A percentile compares a stretch with the other conserved stretches of the same genome.
phyloP scores from a whole-genome alignment of 2,329 filamentous ascomycete genomes.

The Exophiala bonariae region DNA sequence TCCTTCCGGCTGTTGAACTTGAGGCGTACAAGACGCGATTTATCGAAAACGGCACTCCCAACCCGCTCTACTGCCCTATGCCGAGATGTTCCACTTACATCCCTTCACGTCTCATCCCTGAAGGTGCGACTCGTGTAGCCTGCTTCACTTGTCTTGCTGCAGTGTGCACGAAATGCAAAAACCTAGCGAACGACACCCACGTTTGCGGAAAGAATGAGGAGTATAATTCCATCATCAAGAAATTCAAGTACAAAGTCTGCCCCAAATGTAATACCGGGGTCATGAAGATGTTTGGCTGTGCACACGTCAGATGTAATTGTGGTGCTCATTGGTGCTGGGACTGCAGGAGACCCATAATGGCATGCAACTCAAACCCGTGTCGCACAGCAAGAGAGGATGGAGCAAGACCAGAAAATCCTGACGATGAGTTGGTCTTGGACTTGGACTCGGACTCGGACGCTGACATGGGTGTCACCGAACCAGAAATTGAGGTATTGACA shows the following conservation, averaged over 20 bases:
- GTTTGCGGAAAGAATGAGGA: constrained; percentile 35
- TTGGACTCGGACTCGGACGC: constrained; percentile 7
- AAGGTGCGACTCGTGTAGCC: constrained; percentile 28
- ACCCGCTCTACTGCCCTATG: constrained; percentile 51
- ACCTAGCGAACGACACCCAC: constrained; percentile 37
- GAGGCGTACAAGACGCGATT: constrained; percentile 43
- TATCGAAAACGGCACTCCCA: constrained; percentile 48
- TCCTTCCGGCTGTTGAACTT: constrained; percentile 38
- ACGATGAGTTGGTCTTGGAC: constrained; percentile 8
- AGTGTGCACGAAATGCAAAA: constrained; percentile 48
- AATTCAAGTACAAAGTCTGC: constrained; percentile 51
- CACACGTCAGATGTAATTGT: constrained; percentile 50
- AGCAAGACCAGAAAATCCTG: constrained; percentile 19
- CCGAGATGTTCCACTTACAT: constrained; percentile 52
- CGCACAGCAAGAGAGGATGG: constrained; percentile 15
- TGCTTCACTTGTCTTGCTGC: constrained; percentile 46
- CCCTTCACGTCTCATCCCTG: constrained; percentile 33
- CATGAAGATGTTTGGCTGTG: constrained; percentile 50
- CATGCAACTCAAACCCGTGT: constrained; percentile 30
- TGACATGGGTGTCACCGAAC: no score
- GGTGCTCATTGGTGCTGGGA: constrained; percentile 53
- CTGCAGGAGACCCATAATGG: constrained; percentile 38
- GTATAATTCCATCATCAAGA: constrained; percentile 39
- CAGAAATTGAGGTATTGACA: background rate
- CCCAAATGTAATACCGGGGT: constrained; percentile 51